Evolutionary conservation across 2,329 filamentous ascomycete species (phyloP), one percentile per base, ranked within the genome.

Genomic region (Corinectria fuckeliana): DNA sequence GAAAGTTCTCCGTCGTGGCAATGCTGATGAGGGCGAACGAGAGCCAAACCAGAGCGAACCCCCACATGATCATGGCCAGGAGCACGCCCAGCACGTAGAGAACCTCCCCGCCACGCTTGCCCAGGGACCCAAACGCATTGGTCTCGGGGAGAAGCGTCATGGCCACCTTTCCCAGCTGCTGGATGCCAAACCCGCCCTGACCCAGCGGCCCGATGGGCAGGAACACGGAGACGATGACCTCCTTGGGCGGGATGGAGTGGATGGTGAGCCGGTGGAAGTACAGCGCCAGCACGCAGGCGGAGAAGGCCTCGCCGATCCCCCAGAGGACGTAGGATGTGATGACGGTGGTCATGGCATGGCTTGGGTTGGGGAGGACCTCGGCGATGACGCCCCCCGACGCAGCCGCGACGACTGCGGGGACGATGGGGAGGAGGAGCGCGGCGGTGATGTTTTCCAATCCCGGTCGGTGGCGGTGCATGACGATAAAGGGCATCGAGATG

Each of bases 261-360:
- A 91, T 72, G 4, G 85, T 86, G 9, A 92, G 78, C 10, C 89
- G 86, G 59, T 89, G 85, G 69, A 90, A 90, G 74, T 91, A 92
- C 34, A 91, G 82, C 10, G 85, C 85, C 23, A 91, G 76, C 18
- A 90, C 82, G 39, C 82, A 80, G 72, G 88, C 82, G 2, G 88
- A 84, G 50, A 91, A 79, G 30, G 73, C 73, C 65, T 77, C 80
- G 4, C 87, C 86, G 57, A 86, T 85, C 0, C 88, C 88, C 87
- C 87, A 91, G 64, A 91, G 82, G 14, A 91, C 77, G 69, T 91
- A 92, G 3, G 82, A 87, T 14, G 79, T 79, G n/a, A 90, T 76
- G 20, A 91, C 68, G 0, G 89, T 91, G 34, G 81, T 82, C 18
- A 89, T 72, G 4, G 85, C 85, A 63, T 87, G 81, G 16, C 80